Evolutionary conservation across 2,329 filamentous ascomycete genomes (phyloP), one percentile per base, ranked within the genome.

Genomic region (Cordyceps militaris): DNA sequence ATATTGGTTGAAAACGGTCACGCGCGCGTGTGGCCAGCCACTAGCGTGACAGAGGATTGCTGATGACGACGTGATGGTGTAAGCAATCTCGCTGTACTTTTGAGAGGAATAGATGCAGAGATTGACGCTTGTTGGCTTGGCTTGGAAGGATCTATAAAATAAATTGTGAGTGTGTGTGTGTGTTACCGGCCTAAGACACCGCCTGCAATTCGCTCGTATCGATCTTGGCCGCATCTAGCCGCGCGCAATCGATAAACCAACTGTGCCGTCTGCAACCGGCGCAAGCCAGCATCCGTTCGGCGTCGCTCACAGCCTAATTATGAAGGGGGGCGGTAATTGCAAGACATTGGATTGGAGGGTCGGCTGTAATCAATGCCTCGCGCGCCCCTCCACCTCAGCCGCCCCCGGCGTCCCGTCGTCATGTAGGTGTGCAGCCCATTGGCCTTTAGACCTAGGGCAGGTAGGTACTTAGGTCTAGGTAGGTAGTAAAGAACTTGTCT

Each of bases 191-290:
- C n/a, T n/a, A 32, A 19, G n/a, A 49, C 26, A 49, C 38, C 24
- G 21, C 10, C 23, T 19, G 50, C 11, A 11, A 32, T 32, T 24
- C 4, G 21, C 16, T 19, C 4, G 4, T 23, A 7, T 34, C 3
- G 14, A 5, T 40, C 54, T 42, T 56, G 16, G 30, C 54, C 54
- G 54, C 26, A 42, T 34, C 44, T 56, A 49, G 44, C 54, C 44
- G 44, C 34, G 8, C 10, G 13, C 54, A 55, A 63, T 63, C 60
- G 60, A 66, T 61, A 62, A 64, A 58, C 11, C 1, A n/a, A 47
- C 61, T 65, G 58, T 66, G 66, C 67, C 67, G 67, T 60, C 46
- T 58, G 60, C 64, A 69, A 61, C 67, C 67, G 65, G 61, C 61
- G 64, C 58, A 59, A 59, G 50, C 50, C 59, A 42, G 43, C n/a